These are phyloP conservation scores for cucumber (Cucumis sativus) DNA, from an alignment of 306 rosid genomes.

Conservation along the genomic window DNA sequence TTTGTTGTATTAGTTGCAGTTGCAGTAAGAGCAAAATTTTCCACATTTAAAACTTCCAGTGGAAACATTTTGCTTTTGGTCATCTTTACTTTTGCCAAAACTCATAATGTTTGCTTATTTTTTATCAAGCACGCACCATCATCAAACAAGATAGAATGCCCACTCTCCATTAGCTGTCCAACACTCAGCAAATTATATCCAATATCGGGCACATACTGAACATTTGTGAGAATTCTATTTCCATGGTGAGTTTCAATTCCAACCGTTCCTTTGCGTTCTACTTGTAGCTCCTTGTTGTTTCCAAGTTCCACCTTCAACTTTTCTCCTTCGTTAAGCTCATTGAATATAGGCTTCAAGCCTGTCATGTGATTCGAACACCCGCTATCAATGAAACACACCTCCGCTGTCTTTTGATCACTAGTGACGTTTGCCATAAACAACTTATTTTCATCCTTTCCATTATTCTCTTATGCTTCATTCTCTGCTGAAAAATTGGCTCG, in stretches of 20 bases:
- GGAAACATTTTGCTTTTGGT: background rate
- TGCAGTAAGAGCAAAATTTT: background rate
- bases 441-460: background rate
- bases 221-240: background rate
- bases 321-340: no score
- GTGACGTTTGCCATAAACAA: background rate
- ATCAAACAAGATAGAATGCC: background rate
- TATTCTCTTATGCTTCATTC: background rate
- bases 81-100: background rate
- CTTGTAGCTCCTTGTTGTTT: background rate
- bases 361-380: background rate
- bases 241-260: background rate
- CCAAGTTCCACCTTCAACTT: no score
- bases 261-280: background rate
- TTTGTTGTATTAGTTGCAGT: background rate
- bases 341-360: no score
- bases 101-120: background rate
- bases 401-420: background rate
- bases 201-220: background rate
- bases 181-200: background rate
- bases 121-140: background rate
- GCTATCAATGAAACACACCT: conserved; percentile 1
- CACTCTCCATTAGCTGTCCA: background rate
- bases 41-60: background rate
- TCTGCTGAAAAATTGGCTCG: background rate